A percentile compares a stretch with the other conserved stretches of the same genome.
Evolutionary conservation across 306 rosid species (phyloP).

Genomic region (Canavalia gladiata): DNA sequence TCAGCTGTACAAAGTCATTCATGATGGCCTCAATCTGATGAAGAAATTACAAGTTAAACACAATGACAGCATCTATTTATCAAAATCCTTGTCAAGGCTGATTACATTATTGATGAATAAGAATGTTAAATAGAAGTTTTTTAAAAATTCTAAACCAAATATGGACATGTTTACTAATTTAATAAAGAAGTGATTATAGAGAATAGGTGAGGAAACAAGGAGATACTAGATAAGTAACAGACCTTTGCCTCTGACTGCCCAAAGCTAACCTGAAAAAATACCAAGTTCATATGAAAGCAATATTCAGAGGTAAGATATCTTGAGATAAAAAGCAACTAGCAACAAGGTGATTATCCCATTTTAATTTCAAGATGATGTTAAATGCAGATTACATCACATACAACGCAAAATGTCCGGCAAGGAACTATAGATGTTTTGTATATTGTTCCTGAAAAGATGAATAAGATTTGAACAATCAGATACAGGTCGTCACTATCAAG

Average conservation of each 20-base stretch:
- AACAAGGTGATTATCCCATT: conserved; percentile 28
- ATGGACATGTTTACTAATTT: background rate
- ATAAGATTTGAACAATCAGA: conserved; percentile 52
- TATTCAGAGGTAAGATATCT: conserved; percentile 38
- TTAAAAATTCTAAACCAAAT: background rate
- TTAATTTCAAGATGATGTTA: conserved; percentile 42
- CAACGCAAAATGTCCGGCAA: conserved; percentile 92
- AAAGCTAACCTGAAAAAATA: conserved; percentile 84
- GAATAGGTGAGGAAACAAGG: conserved; percentile 35
- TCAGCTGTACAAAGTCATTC: conserved; percentile 96
- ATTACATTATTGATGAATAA: conserved; percentile 19
- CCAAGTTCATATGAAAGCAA: conserved; percentile 47
- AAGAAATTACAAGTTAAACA: conserved; percentile 47
- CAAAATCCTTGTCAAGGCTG: conserved; percentile 26
- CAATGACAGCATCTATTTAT: conserved; percentile 13
- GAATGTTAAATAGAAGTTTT: background rate
- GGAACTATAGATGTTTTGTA: conserved; percentile 92
- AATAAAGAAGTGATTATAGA: conserved; percentile 17
- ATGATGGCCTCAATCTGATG: conserved; percentile 89
- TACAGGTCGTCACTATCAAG: conserved; percentile 34
- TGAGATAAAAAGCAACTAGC: conserved; percentile 28
- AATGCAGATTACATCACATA: conserved; percentile 58
- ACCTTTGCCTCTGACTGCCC: conserved; percentile 99
- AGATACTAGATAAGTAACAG: conserved; percentile 39
- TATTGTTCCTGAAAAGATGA: conserved; percentile 81